These are phyloP conservation scores for Nothophytophthora sp. DNA, from an alignment of 352 stramenopile genomes.

Conservation along the genomic window DNA sequence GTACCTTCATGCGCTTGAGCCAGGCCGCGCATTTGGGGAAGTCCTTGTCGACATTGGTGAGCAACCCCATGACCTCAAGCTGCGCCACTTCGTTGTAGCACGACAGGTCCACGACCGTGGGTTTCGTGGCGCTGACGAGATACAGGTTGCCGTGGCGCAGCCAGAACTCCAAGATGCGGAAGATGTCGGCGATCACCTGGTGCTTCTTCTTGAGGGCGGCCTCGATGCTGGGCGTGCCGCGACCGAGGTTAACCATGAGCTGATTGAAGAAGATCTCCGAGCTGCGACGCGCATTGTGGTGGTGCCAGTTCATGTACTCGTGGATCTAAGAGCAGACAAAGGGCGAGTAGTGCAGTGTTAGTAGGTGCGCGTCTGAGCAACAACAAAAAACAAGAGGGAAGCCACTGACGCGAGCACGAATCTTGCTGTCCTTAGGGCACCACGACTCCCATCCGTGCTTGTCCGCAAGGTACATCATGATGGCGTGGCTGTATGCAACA, in stretches of 20 bases:
- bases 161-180: conserved; percentile 74
- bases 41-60: conserved; percentile 42
- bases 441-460: conserved; percentile 68
- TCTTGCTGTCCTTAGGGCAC: conserved; percentile 63
- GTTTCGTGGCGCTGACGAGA: conserved; percentile 55
- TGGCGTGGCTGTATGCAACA: conserved; percentile 69
- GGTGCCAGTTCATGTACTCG: conserved; percentile 83
- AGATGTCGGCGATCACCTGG: conserved; percentile 53
- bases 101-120: conserved; percentile 67
- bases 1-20: conserved; percentile 79
- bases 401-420: conserved; percentile 51
- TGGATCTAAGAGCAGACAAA: conserved; percentile 42
- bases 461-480: conserved; percentile 73
- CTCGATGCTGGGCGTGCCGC: conserved; percentile 43
- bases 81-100: conserved; percentile 82
- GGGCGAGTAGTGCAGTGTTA: not conserved
- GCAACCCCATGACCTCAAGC: conserved; percentile 67
- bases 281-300: conserved; percentile 64
- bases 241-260: conserved; percentile 58
- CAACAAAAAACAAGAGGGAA: conserved; percentile 1
- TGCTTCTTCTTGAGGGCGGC: conserved; percentile 52
- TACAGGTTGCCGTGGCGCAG: conserved; percentile 59
- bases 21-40: conserved; percentile 57
- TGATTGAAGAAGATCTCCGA: conserved; percentile 70
- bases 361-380: not conserved